Percentiles rank a stretch among this genome's conserved stretches.
These are phyloP conservation scores for Rhizophagus prolifer DNA, from an alignment of 192 early-diverging fungal genomes.

Conservation along the genomic window DNA sequence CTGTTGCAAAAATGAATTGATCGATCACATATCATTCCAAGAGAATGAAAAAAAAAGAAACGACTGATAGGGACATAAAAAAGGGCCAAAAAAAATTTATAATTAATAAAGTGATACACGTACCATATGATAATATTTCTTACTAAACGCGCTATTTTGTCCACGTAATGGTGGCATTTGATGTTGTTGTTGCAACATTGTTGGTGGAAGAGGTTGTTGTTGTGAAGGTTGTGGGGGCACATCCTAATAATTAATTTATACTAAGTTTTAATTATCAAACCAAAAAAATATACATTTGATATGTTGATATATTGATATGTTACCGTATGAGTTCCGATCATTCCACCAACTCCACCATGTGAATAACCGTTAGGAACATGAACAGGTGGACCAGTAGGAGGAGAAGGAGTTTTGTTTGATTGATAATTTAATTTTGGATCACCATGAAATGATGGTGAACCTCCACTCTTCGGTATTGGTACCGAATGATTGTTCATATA, in stretches of 20 bases:
- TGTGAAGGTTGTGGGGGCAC: not conserved
- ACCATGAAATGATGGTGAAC: not conserved
- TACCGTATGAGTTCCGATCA: constrained; percentile 3
- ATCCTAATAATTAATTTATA: not conserved
- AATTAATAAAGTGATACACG: not conserved
- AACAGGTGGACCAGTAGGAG: not conserved
- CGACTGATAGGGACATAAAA: not conserved
- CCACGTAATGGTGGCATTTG: not conserved
- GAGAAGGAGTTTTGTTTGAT: not conserved
- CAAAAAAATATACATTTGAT: too few species aligned
- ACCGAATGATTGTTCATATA: not conserved
- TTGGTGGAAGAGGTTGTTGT: not conserved
- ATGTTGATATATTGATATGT: too few species aligned
- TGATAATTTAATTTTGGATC: not conserved
- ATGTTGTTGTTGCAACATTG: not conserved
- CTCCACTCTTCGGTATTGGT: not conserved
- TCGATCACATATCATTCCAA: constrained; percentile 24
- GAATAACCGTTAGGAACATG: not conserved
- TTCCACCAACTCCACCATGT: not conserved
- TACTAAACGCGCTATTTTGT: constrained; percentile 4
- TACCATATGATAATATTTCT: constrained; percentile 30
- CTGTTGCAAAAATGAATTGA: constrained; percentile 32
- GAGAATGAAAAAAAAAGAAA: not conserved
- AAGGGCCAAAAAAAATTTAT: not conserved
- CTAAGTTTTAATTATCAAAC: too few species aligned